Evolutionary conservation across 2,329 filamentous ascomycete species (phyloP).

Genomic region (Anthostomella pinea): DNA sequence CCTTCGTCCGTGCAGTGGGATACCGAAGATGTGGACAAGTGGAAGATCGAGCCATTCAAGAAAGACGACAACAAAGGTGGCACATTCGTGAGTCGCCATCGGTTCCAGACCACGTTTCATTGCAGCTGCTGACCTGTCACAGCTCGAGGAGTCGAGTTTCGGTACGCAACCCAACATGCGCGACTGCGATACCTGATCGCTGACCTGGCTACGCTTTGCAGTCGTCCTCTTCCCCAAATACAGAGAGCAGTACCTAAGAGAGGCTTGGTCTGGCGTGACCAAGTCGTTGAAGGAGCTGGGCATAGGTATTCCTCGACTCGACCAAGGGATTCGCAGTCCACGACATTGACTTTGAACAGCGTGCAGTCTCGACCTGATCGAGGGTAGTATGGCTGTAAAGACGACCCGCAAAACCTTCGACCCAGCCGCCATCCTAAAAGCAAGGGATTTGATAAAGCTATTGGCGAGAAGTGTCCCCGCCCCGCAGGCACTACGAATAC

Average conservation of each 20-base stretch:
- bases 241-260: conserved; percentile 87
- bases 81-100: conserved; percentile 52
- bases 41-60: too few species aligned
- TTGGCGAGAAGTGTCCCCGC: conserved; percentile 88
- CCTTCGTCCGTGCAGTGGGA: conserved; percentile 59
- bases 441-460: conserved; percentile 90
- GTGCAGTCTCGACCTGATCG: conserved; percentile 89
- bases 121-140: too few species aligned
- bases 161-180: too few species aligned
- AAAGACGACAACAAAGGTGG: neutral
- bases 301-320: too few species aligned
- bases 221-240: conserved; percentile 85
- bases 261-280: conserved; percentile 84
- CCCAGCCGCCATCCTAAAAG: conserved; percentile 88
- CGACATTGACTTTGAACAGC: conserved; percentile 42
- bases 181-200: too few species aligned
- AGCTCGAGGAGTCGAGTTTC: too few species aligned
- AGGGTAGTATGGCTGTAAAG: conserved; percentile 79
- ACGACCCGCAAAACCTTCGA: conserved; percentile 88
- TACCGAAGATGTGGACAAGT: conserved; percentile 95
- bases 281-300: conserved; percentile 81
- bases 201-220: neutral
- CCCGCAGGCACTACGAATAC: conserved; percentile 88
- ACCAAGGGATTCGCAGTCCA: too few species aligned
- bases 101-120: too few species aligned